A percentile compares a stretch with the other conserved stretches of the same genome.
Conservation (phyloP, 1,284 basidiomycete species). For the Leccinum griseonigrum region DNA sequence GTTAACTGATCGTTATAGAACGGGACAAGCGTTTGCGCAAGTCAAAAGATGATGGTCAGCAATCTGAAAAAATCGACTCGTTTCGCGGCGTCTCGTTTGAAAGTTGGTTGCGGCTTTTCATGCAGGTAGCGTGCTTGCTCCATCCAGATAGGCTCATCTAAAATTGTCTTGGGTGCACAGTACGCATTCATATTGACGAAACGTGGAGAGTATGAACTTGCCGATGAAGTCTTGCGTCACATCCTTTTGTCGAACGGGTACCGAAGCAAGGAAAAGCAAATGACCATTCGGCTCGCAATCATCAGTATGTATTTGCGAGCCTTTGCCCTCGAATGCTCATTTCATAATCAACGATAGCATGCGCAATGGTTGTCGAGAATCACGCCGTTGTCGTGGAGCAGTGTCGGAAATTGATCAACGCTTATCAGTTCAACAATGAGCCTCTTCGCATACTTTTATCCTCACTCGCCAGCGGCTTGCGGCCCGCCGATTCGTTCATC, state of each 20-base stretch:
- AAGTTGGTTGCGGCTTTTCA: slow-evolving; percentile 82
- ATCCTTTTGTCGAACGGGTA: slow-evolving; percentile 78
- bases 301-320: slow-evolving; percentile 51
- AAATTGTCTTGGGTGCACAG: slow-evolving; percentile 38
- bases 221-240: slow-evolving; percentile 80
- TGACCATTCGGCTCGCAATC: slow-evolving; percentile 68
- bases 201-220: slow-evolving; percentile 63
- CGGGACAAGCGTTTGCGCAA: slow-evolving; percentile 41
- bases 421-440: slow-evolving; percentile 80
- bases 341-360: slow-evolving; percentile 47
- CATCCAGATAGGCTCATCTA: background rate
- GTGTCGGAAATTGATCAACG: slow-evolving; percentile 68
- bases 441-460: slow-evolving; percentile 73
- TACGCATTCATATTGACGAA: slow-evolving; percentile 82
- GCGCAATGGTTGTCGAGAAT: slow-evolving; percentile 59
- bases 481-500: slow-evolving; percentile 72
- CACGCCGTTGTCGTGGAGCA: slow-evolving; percentile 65
- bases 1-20: slow-evolving; percentile 34
- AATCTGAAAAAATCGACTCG: slow-evolving; percentile 42
- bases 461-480: slow-evolving; percentile 65
- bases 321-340: background rate
- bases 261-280: slow-evolving; percentile 61
- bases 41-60: slow-evolving; percentile 36
- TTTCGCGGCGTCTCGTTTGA: slow-evolving; percentile 86
- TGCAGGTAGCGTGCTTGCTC: slow-evolving; percentile 59